Conservation (phyloP, 1,284 basidiomycete genomes). For the Pseudozyma hubeiensis region DNA sequence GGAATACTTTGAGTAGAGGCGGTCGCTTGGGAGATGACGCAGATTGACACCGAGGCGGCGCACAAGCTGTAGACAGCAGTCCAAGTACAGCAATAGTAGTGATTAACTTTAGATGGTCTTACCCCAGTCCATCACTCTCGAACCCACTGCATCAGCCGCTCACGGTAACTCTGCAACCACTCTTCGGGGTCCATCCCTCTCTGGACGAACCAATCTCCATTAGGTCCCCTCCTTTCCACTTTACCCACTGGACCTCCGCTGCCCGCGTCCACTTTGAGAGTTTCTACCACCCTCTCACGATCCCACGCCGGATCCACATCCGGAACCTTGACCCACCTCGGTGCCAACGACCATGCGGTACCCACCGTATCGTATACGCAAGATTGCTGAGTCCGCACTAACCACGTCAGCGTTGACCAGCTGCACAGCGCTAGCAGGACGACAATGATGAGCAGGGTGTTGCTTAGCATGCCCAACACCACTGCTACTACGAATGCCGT, state of each 20-base stretch:
- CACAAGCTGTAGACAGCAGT: neutral
- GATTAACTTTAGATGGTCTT: too few species aligned
- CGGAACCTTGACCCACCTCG: slow-evolving; percentile 16
- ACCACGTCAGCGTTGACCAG: slow-evolving; percentile 15
- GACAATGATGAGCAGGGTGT: slow-evolving; percentile 76
- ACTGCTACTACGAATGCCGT: neutral
- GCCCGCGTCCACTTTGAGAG: neutral
- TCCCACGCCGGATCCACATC: slow-evolving; percentile 17
- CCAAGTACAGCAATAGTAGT: neutral
- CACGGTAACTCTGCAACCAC: slow-evolving; percentile 20
- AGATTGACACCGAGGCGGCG: slow-evolving; percentile 7
- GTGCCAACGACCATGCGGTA: slow-evolving; percentile 28
- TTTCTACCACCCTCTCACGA: slow-evolving; percentile 1
- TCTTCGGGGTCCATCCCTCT: slow-evolving; percentile 69
- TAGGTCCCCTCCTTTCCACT: slow-evolving; percentile 74
- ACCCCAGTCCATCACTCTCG: neutral
- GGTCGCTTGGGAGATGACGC: slow-evolving; percentile 50
- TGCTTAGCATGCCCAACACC: slow-evolving; percentile 72
- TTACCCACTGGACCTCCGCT: neutral
- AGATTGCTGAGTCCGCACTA: slow-evolving; percentile 8
- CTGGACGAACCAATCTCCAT: slow-evolving; percentile 71
- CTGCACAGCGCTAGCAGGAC: slow-evolving; percentile 90
- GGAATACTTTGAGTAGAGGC: slow-evolving; percentile 46
- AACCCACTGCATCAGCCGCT: slow-evolving; percentile 22
- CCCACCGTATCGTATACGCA: slow-evolving; percentile 37